Percentiles rank a stretch among this genome's conserved stretches.
Evolutionary conservation across 345 rosid species (phyloP).

Genomic region (Populus deltoides): DNA sequence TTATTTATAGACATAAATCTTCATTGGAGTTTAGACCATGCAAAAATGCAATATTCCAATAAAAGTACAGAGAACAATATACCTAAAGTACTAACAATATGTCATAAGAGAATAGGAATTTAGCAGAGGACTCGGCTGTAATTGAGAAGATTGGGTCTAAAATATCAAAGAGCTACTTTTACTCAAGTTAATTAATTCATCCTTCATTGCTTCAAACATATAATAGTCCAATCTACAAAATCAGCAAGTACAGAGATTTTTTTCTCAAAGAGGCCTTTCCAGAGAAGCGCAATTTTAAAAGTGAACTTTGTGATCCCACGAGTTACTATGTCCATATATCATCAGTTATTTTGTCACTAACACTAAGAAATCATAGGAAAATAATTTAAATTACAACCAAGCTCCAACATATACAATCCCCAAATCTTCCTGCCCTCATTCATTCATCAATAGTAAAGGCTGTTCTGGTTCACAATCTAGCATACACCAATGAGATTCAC

Average conservation of each 20-base stretch:
- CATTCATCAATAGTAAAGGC: not conserved
- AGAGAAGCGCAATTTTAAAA: not conserved
- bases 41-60: not conserved
- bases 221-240: not conserved
- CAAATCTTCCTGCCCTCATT: not conserved
- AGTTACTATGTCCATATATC: not conserved
- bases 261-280: not conserved
- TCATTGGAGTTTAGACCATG: not conserved
- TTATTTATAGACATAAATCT: not conserved
- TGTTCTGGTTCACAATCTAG: not conserved
- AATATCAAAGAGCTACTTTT: not conserved
- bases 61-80: not conserved
- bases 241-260: not conserved
- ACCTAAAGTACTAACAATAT: not conserved
- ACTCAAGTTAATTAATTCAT: not conserved
- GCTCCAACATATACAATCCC: not conserved
- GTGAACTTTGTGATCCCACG: not conserved
- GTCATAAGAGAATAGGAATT: not conserved
- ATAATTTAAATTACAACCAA: not conserved
- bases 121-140: not conserved
- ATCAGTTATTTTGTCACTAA: not conserved
- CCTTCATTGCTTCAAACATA: not conserved
- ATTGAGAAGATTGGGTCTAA: not conserved
- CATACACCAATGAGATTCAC: not conserved
- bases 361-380: not conserved